Evolutionary conservation across 2,329 filamentous ascomycete species (phyloP), one percentile per base, ranked within the genome.

Genomic region (Pseudocercospora eumusae): DNA sequence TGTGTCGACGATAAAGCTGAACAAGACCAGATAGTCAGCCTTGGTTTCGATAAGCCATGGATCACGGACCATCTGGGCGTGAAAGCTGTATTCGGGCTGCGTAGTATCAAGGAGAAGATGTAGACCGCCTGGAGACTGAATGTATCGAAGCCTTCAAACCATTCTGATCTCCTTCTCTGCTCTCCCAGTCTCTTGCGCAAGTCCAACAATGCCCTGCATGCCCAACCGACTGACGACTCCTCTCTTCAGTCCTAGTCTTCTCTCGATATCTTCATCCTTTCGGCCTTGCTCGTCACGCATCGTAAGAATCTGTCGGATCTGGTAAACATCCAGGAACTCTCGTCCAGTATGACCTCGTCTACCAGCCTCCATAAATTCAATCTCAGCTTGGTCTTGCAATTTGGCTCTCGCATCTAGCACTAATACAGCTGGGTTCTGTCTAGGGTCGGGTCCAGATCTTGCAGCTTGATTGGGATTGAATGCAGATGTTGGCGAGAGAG

Each of bases 361-460:
- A 0, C 79, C 79, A 3, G 77, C 71, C 57, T 78, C 74, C 18
- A 79, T 77, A 42, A 84, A 71, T 71, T 88, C 85, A 20, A 73
- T 70, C 31, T 87, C 84, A 1, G 83, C 86, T 36, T 80, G 78
- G 20, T 79, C 78, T 23, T 80, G 75, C 47, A 87, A 76, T 28
- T 76, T 74, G 57, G 82, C 75, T 42, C 85, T 77, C 3, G 84
- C 80, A 18, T 80, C 77, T 3, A 87, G 75, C 3, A 84, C 78
- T 21, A 80, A 71, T 5, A 88, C 68, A 0, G 84, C 83, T 1
- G 85, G 84, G 63, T 87, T 88, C 18, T 74, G 74, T 4, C 76
- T 74, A 28, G 70, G 72, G 59, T 75, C 68, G 71, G 75, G 52
- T 62, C 70, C 27, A 69, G 74, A 57, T 63, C 69, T 28, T 71